phyloP scores from a whole-genome alignment of 768 basidiomycete species.

The Cantharellus cinnabarinus region DNA sequence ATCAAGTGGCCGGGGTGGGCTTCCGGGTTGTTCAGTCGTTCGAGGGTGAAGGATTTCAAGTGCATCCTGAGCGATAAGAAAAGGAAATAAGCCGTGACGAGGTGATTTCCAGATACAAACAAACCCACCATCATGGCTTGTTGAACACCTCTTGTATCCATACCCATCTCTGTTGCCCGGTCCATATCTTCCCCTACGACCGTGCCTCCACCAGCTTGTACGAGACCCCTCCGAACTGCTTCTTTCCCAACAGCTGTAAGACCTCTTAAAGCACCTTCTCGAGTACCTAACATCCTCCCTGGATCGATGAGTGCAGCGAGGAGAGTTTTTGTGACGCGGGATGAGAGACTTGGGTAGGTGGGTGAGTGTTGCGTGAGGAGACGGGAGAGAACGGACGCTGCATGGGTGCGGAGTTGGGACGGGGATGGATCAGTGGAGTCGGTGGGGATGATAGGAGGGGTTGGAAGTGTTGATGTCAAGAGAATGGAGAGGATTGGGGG shows the following conservation, averaged over 20 bases:
- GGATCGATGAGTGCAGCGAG: constrained; percentile 50
- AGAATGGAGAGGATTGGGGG: constrained; percentile 84
- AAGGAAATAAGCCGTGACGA: neutral
- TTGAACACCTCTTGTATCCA: constrained; percentile 28
- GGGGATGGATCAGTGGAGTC: constrained; percentile 10
- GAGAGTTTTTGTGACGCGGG: constrained; percentile 86
- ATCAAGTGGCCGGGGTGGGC: constrained; percentile 26
- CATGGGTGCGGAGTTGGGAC: constrained; percentile 53
- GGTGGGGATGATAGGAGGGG: constrained; percentile 22
- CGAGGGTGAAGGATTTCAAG: constrained; percentile 36
- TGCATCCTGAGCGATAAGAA: constrained; percentile 28
- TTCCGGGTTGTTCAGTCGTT: constrained; percentile 27
- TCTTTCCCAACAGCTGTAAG: constrained; percentile 71
- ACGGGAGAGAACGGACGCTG: constrained; percentile 67
- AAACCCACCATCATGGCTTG: constrained; percentile 39
- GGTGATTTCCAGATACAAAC: neutral
- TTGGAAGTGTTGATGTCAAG: constrained; percentile 67
- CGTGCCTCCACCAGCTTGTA: constrained; percentile 61
- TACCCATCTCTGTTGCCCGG: constrained; percentile 18
- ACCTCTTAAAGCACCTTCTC: constrained; percentile 80
- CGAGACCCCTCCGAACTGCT: constrained; percentile 60
- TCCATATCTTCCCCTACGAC: constrained; percentile 42
- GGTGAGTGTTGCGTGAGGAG: constrained; percentile 64
- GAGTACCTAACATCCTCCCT: constrained; percentile 33
- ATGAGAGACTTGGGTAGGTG: constrained; percentile 73